Evolutionary conservation across 2,329 filamentous ascomycete species (phyloP).

Genomic region (Nemania sp.): DNA sequence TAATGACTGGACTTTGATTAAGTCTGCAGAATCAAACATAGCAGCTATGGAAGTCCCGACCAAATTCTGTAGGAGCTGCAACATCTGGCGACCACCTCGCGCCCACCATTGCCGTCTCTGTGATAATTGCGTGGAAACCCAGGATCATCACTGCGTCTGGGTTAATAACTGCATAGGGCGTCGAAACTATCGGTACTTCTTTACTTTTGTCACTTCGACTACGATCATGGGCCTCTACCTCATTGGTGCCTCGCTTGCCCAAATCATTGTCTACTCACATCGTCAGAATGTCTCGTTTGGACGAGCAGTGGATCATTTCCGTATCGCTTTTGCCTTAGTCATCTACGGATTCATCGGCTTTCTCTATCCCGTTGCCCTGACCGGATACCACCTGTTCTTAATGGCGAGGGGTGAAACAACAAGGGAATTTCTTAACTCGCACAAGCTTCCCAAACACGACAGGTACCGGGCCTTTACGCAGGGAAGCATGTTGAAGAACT

Average conservation of each 20-base stretch:
- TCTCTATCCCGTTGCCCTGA: slow-evolving; percentile 81
- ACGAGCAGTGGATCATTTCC: slow-evolving; percentile 69
- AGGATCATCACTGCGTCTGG: slow-evolving; percentile 99
- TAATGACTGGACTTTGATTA: slow-evolving; percentile 92
- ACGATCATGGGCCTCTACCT: slow-evolving; percentile 78
- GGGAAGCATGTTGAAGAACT: slow-evolving; percentile 75
- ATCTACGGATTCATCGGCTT: slow-evolving; percentile 78
- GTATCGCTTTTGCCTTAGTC: slow-evolving; percentile 85
- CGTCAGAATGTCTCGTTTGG: slow-evolving; percentile 69
- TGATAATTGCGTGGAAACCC: slow-evolving; percentile 95
- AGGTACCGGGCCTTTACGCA: slow-evolving; percentile 90
- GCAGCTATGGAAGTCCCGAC: slow-evolving; percentile 97
- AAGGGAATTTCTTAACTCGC: slow-evolving; percentile 91
- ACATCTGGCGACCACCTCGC: slow-evolving; percentile 94
- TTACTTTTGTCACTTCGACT: slow-evolving; percentile 82
- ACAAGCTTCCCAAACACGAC: slow-evolving; percentile 92
- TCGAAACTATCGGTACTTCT: slow-evolving; percentile 98
- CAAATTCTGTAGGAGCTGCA: slow-evolving; percentile 97
- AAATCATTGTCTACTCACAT: slow-evolving; percentile 74
- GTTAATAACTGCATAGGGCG: slow-evolving; percentile 97
- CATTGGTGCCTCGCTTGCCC: slow-evolving; percentile 76
- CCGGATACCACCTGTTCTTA: slow-evolving; percentile 88
- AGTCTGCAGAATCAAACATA: slow-evolving; percentile 72
- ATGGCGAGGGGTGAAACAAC: slow-evolving; percentile 93
- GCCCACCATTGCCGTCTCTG: slow-evolving; percentile 96